Base-by-base conservation (phyloP, 306 rosid genomes). In the Vigna trinervia region DNA sequence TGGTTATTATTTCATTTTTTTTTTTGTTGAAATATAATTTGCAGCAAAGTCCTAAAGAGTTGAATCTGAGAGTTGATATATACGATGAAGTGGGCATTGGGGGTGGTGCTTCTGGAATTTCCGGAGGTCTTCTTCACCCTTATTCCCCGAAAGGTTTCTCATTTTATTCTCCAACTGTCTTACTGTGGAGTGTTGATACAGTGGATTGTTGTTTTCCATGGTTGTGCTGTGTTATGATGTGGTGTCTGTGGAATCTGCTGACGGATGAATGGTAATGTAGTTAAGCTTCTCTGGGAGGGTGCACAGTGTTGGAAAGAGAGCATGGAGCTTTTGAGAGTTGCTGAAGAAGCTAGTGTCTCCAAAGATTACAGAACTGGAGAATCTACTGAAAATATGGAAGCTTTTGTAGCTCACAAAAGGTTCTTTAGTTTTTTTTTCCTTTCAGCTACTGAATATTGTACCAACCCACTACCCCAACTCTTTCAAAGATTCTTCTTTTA, bases 71-170 rank as follows among this genome's bases (percentile, higher is more conserved):
- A 69, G 57, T 94, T 76, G 95, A 94, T 62, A 43, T 94, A 68
- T 94, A 81, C 50, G 97, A 92, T 82, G 96, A 90, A 86, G 85
- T 84, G 76, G 98, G 98, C 54, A 78, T 92, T 36, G 96, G 97
- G 3, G 98, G 98, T 5, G 98, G 96, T 59, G 98, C 96, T 67
- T 94, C 95, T 64, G 98, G 97, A 53, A 78, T 94, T 50, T 85
- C 98, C 64, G 95, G 97, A 36, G 98, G 98, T 46, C 94, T 94
- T 39, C 89, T 94, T 70, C 98, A 94, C 65, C 98, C 98, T 78
- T 94, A 94, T 84, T 92, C 97, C 52, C 97, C 98, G 6, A 92
- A 94, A 90, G 97, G 96, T 90, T 50, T 61, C 52, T 50, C 76
- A 34, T 65, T 76, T 51, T 76, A 23, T 52, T 71, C 72, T 76